Conservation (phyloP, 192 early-diverging fungal genomes). For the Backusella luteola region DNA sequence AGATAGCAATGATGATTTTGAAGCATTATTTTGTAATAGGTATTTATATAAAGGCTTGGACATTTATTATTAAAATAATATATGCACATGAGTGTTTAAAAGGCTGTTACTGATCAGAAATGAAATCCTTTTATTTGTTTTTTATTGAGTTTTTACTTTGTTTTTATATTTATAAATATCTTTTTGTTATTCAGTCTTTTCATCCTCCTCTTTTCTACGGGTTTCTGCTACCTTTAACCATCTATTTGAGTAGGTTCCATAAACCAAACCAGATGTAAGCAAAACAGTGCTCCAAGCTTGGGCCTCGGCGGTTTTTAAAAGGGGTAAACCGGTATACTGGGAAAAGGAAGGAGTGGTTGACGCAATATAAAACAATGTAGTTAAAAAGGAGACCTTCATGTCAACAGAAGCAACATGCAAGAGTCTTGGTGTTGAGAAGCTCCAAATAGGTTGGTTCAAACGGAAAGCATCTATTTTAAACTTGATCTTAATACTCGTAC, state of each 20-base stretch:
- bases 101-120: background rate
- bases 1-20: background rate
- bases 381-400: constrained; percentile 26
- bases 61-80: background rate
- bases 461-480: constrained; percentile 30
- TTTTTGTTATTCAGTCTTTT: background rate
- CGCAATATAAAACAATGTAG: constrained; percentile 29
- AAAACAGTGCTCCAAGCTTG: constrained; percentile 30
- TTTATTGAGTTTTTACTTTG: background rate
- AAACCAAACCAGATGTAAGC: constrained; percentile 17
- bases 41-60: background rate
- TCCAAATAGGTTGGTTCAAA: constrained; percentile 31
- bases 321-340: constrained; percentile 6
- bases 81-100: background rate
- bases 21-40: background rate
- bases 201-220: background rate
- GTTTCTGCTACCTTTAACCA: background rate
- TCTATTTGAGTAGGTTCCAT: constrained; percentile 3
- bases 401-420: constrained; percentile 22
- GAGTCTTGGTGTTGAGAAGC: constrained; percentile 33
- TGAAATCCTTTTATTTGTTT: background rate
- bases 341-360: constrained; percentile 20
- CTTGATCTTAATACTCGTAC: background rate
- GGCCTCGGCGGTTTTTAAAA: constrained; percentile 19
- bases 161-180: background rate